A percentile compares a stretch with the other conserved stretches of the same genome.
Evolutionary conservation across 1,139 yeast species (phyloP).

Genomic region (Nadsonia commutata): DNA sequence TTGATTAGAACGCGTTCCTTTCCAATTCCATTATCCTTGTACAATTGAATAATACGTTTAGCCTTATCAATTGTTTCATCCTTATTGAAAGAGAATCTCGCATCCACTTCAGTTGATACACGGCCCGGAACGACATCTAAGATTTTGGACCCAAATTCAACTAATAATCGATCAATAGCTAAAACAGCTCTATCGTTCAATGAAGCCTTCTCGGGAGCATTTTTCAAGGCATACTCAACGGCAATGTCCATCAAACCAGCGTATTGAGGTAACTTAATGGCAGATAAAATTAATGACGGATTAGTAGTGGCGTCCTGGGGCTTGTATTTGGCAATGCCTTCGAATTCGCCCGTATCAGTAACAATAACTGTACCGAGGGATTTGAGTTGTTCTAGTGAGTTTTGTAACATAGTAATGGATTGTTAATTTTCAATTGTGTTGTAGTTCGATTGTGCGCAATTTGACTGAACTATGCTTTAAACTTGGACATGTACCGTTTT

Average conservation of each 20-base stretch:
- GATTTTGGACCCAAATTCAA: slow-evolving; percentile 91
- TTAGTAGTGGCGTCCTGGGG: slow-evolving; percentile 99
- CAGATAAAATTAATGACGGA: slow-evolving; percentile 94
- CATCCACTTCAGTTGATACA: slow-evolving; percentile 97
- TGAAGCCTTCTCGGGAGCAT: slow-evolving; percentile 24
- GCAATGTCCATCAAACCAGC: slow-evolving; percentile 83
- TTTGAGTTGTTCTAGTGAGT: slow-evolving; percentile 16
- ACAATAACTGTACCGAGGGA: not conserved
- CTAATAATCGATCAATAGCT: slow-evolving; percentile 83
- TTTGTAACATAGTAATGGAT: slow-evolving; percentile 34
- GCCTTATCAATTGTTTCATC: slow-evolving; percentile 89
- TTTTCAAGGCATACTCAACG: slow-evolving; percentile 61
- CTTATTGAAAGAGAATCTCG: slow-evolving; percentile 89
- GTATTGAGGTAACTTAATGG: slow-evolving; percentile 81
- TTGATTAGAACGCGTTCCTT: slow-evolving; percentile 88
- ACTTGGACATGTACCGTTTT: no score
- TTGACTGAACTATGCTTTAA: no score
- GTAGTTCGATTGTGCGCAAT: no score
- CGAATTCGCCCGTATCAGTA: not conserved
- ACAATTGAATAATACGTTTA: slow-evolving; percentile 66
- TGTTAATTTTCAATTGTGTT: no score
- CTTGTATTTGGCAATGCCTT: slow-evolving; percentile 82
- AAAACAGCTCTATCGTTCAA: slow-evolving; percentile 48
- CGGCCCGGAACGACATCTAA: slow-evolving; percentile 94
- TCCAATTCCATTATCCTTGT: slow-evolving; percentile 66